A percentile compares a stretch with the other conserved stretches of the same genome.
These are phyloP conservation scores for Colletotrichum costaricense DNA, from an alignment of 2,329 filamentous ascomycete species.

Conservation along the genomic window DNA sequence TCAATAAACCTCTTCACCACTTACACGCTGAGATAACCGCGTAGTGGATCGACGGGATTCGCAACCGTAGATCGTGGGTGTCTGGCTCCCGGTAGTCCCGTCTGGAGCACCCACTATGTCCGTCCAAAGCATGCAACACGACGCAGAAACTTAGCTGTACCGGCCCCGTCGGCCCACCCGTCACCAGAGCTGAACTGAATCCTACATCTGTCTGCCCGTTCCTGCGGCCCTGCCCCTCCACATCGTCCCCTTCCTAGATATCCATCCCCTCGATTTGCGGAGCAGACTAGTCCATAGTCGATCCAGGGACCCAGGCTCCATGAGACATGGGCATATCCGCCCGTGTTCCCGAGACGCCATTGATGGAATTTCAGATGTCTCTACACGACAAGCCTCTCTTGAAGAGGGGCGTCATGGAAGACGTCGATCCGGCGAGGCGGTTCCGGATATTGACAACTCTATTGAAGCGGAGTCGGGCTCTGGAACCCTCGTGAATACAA, in stretches of 20 bases:
- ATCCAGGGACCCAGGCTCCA: slow-evolving; percentile 16
- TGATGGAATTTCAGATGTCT: slow-evolving; percentile 25
- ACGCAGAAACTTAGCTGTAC: neutral
- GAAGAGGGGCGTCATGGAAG: slow-evolving; percentile 13
- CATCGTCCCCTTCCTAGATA: slow-evolving; percentile 5
- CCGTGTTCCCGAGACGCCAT: slow-evolving; percentile 1
- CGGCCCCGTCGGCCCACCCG: neutral
- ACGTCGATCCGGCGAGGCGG: slow-evolving; percentile 19
- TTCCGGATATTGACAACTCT: neutral
- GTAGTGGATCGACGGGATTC: slow-evolving; percentile 10
- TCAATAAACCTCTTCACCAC: neutral
- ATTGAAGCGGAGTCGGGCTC: neutral
- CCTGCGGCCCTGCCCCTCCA: neutral
- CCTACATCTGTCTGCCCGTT: neutral
- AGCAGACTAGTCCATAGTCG: slow-evolving; percentile 3
- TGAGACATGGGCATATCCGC: neutral
- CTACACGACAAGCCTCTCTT: slow-evolving; percentile 1
- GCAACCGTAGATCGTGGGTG: slow-evolving; percentile 15
- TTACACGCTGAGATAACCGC: neutral
- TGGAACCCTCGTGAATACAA: slow-evolving; percentile 4
- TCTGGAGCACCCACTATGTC: neutral
- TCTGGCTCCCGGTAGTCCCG: neutral
- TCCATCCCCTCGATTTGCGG: slow-evolving; percentile 1
- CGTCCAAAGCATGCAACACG: slow-evolving; percentile 6
- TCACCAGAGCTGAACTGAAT: neutral